A percentile compares a stretch with the other conserved stretches of the same genome.
These are phyloP conservation scores for Globisporangium yorkense DNA, from an alignment of 352 stramenopile genomes.

Conservation along the genomic window DNA sequence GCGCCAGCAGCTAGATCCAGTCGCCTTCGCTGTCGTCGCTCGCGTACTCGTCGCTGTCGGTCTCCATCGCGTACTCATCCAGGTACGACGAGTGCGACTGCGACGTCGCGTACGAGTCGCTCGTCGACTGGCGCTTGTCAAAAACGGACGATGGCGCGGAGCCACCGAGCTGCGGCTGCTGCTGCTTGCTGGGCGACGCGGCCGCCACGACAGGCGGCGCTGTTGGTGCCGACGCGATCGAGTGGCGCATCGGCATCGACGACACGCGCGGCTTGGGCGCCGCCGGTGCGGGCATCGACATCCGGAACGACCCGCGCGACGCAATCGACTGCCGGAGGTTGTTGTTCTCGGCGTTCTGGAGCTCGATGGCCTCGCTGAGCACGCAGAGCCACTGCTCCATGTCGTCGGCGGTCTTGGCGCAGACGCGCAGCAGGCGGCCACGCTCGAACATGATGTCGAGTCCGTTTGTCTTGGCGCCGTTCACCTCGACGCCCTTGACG, in stretches of 20 bases:
- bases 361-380: conserved; percentile 67
- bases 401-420: conserved; percentile 45
- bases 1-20: conserved; percentile 44
- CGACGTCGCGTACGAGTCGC: conserved; percentile 29
- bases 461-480: conserved; percentile 46
- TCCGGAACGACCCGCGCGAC: conserved; percentile 32
- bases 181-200: conserved; percentile 20
- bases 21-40: conserved; percentile 73
- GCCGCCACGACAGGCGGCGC: not conserved
- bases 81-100: conserved; percentile 27
- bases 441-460: conserved; percentile 78
- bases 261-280: conserved; percentile 18
- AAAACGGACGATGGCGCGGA: conserved; percentile 16
- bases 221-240: conserved; percentile 22
- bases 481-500: conserved; percentile 68
- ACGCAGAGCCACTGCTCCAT: conserved; percentile 75
- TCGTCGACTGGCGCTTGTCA: conserved; percentile 25
- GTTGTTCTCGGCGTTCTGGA: conserved; percentile 43
- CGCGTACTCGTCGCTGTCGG: conserved; percentile 38
- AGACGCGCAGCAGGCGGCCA: conserved; percentile 65
- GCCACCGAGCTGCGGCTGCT: conserved; percentile 11
- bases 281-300: conserved; percentile 18
- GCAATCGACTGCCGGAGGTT: conserved; percentile 54
- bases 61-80: conserved; percentile 33
- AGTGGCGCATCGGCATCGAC: conserved; percentile 41